phyloP scores from a whole-genome alignment of 2,329 filamentous ascomycete species.

The Iodosphaeria phyllophila region DNA sequence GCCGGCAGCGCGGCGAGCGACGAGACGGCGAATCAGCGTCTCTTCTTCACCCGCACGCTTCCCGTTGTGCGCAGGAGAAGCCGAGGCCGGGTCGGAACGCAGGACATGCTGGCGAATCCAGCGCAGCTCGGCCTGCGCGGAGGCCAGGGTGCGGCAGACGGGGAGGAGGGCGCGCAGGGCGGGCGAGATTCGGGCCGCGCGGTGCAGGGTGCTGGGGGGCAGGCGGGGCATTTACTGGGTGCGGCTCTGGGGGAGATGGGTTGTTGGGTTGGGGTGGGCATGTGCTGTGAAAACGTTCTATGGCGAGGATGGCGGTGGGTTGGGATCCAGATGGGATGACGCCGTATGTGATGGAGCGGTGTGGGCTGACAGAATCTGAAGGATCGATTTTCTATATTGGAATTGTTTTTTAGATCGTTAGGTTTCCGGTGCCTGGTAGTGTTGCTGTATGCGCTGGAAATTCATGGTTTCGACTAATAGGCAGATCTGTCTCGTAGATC shows the following conservation, averaged over 20 bases:
- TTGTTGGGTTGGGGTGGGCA: neutral
- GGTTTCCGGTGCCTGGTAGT: too few relatives aligned
- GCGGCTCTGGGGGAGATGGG: neutral
- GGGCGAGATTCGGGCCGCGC: slow-evolving; percentile 32
- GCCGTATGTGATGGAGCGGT: too few relatives aligned
- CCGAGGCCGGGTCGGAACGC: slow-evolving; percentile 4
- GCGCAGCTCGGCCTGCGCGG: slow-evolving; percentile 49
- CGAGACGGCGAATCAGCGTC: slow-evolving; percentile 19
- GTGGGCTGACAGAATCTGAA: too few relatives aligned
- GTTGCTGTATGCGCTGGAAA: too few relatives aligned
- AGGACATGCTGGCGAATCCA: slow-evolving; percentile 50
- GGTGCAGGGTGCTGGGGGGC: slow-evolving; percentile 33
- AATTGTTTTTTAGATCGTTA: too few relatives aligned
- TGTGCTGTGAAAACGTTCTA: too few relatives aligned
- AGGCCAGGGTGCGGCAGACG: slow-evolving; percentile 41
- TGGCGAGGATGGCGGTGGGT: too few relatives aligned
- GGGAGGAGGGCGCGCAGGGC: slow-evolving; percentile 42
- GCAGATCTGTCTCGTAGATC: too few relatives aligned
- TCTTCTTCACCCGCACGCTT: neutral
- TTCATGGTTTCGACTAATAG: too few relatives aligned
- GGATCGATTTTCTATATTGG: too few relatives aligned
- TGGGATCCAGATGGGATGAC: too few relatives aligned
- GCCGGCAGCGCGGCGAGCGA: slow-evolving; percentile 33
- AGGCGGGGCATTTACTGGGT: slow-evolving; percentile 47
- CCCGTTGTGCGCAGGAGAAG: neutral